phyloP scores from a whole-genome alignment of 805 yeast species.

The Myxozyma udenii region DNA sequence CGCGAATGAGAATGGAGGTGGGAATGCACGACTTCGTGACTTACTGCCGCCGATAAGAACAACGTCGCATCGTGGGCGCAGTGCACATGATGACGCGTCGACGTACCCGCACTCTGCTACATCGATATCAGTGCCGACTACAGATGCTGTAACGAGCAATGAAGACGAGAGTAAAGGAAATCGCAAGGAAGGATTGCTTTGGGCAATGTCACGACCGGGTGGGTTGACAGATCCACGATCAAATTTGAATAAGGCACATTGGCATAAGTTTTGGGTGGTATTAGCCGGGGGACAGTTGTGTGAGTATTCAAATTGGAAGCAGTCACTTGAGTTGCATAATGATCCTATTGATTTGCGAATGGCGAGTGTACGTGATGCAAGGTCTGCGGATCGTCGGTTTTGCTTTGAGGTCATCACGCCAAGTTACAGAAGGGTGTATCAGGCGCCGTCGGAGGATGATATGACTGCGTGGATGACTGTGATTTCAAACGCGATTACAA shows the following conservation, averaged over 20 bases:
- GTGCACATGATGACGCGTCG: background rate
- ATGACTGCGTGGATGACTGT: conserved; percentile 65
- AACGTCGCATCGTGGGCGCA: background rate
- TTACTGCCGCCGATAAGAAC: background rate
- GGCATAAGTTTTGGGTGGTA: conserved; percentile 90
- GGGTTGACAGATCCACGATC: conserved; percentile 37
- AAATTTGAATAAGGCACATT: conserved; percentile 44
- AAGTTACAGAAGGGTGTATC: conserved; percentile 66
- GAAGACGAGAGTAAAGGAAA: conserved; percentile 4
- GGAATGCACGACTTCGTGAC: background rate
- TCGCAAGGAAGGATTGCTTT: conserved; percentile 44
- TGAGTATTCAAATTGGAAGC: conserved; percentile 80
- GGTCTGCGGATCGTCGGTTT: conserved; percentile 44
- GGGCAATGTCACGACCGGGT: conserved; percentile 45
- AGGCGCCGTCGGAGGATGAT: conserved; percentile 68
- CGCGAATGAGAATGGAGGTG: background rate
- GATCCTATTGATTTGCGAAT: conserved; percentile 69
- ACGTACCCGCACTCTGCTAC: background rate
- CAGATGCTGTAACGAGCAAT: background rate
- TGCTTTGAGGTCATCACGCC: conserved; percentile 80
- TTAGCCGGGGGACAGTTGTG: conserved; percentile 62
- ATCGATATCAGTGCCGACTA: too few relatives aligned
- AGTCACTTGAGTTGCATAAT: conserved; percentile 57
- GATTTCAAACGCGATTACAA: conserved; percentile 52
- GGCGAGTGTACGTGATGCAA: conserved; percentile 54